A percentile compares a stretch with the other conserved stretches of the same genome.
Evolutionary conservation across 805 yeast genomes (phyloP).

Genomic region (Lachancea quebecensis): DNA sequence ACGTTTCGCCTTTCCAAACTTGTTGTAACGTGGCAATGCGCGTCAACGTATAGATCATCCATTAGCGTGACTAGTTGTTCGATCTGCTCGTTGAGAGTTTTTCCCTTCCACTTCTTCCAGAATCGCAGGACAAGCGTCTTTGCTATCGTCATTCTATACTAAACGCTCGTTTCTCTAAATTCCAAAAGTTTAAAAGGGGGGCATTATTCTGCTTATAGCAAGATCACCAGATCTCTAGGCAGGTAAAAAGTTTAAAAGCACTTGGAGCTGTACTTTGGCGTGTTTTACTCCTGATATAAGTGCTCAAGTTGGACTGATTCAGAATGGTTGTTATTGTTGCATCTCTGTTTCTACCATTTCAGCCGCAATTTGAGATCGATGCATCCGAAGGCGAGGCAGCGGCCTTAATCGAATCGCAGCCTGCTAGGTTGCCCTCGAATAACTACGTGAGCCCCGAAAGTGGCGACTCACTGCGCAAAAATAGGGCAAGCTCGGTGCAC

Average conservation of each 20-base stretch:
- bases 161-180: neutral
- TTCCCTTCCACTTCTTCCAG: too few species aligned
- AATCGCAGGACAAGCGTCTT: too few species aligned
- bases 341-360: conserved; percentile 67
- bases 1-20: neutral
- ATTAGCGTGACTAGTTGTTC: neutral
- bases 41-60: conserved; percentile 22
- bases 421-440: conserved; percentile 14
- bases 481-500: conserved; percentile 23
- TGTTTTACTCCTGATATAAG: neutral
- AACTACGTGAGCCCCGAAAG: neutral
- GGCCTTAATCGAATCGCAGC: conserved; percentile 24
- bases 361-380: conserved; percentile 49
- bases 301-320: neutral
- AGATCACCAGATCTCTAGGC: neutral
- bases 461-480: conserved; percentile 10
- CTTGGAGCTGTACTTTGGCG: too few species aligned
- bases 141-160: neutral
- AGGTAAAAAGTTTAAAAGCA: neutral
- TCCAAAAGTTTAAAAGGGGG: too few species aligned
- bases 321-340: conserved; percentile 64
- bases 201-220: too few species aligned
- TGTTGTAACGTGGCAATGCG: conserved; percentile 33
- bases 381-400: conserved; percentile 29
- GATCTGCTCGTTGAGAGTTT: too few species aligned